Conservation (phyloP, 2,329 filamentous ascomycete species). For the Colletotrichum spaethianum region DNA sequence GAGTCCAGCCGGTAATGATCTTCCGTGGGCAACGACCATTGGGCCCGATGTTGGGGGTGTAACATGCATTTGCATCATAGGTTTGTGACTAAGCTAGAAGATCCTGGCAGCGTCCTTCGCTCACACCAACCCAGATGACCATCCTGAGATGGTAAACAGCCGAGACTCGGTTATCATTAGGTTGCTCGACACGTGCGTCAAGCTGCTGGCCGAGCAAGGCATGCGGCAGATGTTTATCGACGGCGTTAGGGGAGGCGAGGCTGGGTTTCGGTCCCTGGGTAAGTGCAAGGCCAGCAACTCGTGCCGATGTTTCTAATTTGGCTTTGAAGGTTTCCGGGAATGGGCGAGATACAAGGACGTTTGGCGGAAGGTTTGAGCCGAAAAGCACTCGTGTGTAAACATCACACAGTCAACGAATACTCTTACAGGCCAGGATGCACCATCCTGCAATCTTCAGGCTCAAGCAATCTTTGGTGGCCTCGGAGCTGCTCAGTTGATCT, state of each 20-base stretch:
- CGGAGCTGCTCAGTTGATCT: not conserved
- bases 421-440: not conserved
- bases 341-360: slow-evolving; percentile 72
- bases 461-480: not conserved
- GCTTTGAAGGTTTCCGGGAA: slow-evolving; percentile 65
- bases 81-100: slow-evolving; percentile 54
- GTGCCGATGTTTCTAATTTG: slow-evolving; percentile 19
- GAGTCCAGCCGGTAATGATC: slow-evolving; percentile 62
- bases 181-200: slow-evolving; percentile 67
- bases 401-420: not conserved
- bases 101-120: not conserved
- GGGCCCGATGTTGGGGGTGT: slow-evolving; percentile 68
- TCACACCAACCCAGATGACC: slow-evolving; percentile 55
- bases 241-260: slow-evolving; percentile 64
- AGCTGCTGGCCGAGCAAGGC: slow-evolving; percentile 61
- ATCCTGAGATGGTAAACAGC: slow-evolving; percentile 58
- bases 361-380: slow-evolving; percentile 53
- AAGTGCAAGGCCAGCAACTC: slow-evolving; percentile 44
- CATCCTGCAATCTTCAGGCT: not conserved
- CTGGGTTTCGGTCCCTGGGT: slow-evolving; percentile 68
- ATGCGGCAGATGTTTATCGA: slow-evolving; percentile 71
- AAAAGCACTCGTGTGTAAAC: not conserved
- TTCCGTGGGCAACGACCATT: slow-evolving; percentile 69
- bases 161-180: slow-evolving; percentile 66
- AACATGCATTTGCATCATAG: slow-evolving; percentile 72